Evolutionary conservation across 2,329 filamentous ascomycete genomes (phyloP).

Genomic region (Xylaria sp.): DNA sequence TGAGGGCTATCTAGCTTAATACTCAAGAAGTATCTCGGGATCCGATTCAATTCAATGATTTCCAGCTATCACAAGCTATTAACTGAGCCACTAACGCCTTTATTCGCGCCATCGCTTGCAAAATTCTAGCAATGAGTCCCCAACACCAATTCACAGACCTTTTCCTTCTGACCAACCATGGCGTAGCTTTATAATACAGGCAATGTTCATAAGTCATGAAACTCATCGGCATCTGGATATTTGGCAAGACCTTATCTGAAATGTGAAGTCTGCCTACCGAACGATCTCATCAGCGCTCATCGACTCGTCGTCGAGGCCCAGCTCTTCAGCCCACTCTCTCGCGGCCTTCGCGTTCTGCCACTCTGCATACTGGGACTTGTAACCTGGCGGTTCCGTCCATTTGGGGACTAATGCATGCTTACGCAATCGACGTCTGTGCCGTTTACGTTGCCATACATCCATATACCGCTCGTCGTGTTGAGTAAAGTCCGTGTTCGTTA

Average conservation of each 20-base stretch:
- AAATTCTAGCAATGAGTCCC: conserved; percentile 31
- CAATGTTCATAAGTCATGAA: conserved; percentile 20
- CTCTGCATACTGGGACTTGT: conserved; percentile 57
- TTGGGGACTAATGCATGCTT: conserved; percentile 58
- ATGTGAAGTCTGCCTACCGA: conserved; percentile 24
- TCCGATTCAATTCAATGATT: conserved; percentile 26
- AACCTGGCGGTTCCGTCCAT: conserved; percentile 54
- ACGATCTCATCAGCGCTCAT: conserved; percentile 50
- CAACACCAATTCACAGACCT: conserved; percentile 23
- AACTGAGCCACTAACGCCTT: conserved; percentile 27
- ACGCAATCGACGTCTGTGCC: conserved; percentile 61
- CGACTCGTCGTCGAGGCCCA: conserved; percentile 55
- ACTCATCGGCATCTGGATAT: not conserved
- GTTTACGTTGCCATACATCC: conserved; percentile 59
- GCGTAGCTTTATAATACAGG: conserved; percentile 21
- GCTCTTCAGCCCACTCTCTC: conserved; percentile 55
- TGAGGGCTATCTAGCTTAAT: too few relatives aligned
- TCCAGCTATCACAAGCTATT: conserved; percentile 25
- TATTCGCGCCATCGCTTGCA: conserved; percentile 25
- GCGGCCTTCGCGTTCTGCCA: conserved; percentile 58
- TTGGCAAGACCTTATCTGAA: not conserved
- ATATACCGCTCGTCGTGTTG: conserved; percentile 58
- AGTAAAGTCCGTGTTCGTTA: conserved; percentile 58
- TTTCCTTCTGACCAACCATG: conserved; percentile 32
- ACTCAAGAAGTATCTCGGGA: not conserved